phyloP scores from a whole-genome alignment of 1,284 basidiomycete species.

The Porphyrellus sp. region DNA sequence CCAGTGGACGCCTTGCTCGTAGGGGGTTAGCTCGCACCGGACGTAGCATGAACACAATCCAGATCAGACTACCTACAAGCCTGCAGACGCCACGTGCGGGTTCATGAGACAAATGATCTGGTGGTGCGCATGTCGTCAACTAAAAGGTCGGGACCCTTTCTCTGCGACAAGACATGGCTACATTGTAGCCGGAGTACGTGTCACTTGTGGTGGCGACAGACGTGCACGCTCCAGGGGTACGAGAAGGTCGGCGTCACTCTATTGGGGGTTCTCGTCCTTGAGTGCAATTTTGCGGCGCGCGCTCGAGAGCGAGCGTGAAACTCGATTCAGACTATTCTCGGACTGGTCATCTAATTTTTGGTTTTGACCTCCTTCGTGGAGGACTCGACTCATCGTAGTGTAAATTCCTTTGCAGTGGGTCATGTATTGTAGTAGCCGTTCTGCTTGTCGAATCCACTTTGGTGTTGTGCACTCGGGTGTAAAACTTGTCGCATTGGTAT shows the following conservation, averaged over 20 bases:
- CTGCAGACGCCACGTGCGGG: not conserved
- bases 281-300: constrained; percentile 32
- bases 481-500: no score
- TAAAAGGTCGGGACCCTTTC: no score
- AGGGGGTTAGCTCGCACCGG: not conserved
- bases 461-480: no score
- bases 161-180: no score
- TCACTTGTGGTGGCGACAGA: not conserved
- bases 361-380: constrained; percentile 17
- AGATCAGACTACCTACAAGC: no score
- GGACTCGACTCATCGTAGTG: no score
- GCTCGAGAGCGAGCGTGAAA: constrained; percentile 23
- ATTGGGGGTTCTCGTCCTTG: constrained; percentile 17
- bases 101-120: no score
- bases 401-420: no score
- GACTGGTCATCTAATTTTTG: constrained; percentile 28
- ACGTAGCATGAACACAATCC: no score
- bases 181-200: constrained; percentile 6
- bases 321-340: constrained; percentile 39
- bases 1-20: constrained; percentile 19
- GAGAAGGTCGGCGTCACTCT: constrained; percentile 13
- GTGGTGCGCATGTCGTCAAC: no score
- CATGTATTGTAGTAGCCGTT: no score
- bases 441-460: no score
- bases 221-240: constrained; percentile 12